Conservation (phyloP, 2,329 filamentous ascomycete species). For the Cladophialophora bantiana region DNA sequence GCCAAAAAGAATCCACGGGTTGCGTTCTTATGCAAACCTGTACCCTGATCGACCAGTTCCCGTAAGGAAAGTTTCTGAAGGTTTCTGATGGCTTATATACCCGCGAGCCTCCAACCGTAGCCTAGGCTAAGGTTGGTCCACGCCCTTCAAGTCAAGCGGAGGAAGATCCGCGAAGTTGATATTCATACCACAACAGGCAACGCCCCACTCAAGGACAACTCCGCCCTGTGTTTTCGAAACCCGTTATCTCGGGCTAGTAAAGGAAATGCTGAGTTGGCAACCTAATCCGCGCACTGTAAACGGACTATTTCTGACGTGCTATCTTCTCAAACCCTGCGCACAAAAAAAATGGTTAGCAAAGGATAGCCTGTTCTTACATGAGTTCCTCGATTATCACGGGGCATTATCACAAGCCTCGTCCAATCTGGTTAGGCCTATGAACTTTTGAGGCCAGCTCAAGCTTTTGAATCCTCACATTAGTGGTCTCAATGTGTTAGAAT, state of each 20-base stretch:
- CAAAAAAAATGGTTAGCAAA: not conserved
- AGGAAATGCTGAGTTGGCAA: not conserved
- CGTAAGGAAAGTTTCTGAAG: not conserved
- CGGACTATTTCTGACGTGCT: not conserved
- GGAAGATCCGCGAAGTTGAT: not conserved
- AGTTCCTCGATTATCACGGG: not conserved
- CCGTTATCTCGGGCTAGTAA: slow-evolving; percentile 1
- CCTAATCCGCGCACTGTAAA: not conserved
- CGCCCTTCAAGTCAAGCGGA: slow-evolving; percentile 9
- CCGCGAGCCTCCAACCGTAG: not conserved
- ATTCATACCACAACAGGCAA: not conserved
- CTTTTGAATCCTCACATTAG: not conserved
- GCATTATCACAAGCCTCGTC: not conserved
- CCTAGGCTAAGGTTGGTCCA: not conserved
- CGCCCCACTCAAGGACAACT: slow-evolving; percentile 4
- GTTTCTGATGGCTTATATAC: not conserved
- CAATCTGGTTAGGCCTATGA: not conserved
- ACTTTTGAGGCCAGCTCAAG: not conserved
- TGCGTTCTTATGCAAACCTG: not conserved
- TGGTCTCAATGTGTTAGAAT: not conserved
- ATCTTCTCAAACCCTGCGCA: not conserved
- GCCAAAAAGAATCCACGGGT: not conserved
- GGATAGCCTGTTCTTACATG: not conserved
- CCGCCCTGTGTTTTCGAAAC: not conserved
- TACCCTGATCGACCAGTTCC: not conserved